Percentiles rank a stretch among this genome's conserved stretches.
phyloP scores from a whole-genome alignment of 2,329 filamentous ascomycete species.

The Cyphellophora attinorum region DNA sequence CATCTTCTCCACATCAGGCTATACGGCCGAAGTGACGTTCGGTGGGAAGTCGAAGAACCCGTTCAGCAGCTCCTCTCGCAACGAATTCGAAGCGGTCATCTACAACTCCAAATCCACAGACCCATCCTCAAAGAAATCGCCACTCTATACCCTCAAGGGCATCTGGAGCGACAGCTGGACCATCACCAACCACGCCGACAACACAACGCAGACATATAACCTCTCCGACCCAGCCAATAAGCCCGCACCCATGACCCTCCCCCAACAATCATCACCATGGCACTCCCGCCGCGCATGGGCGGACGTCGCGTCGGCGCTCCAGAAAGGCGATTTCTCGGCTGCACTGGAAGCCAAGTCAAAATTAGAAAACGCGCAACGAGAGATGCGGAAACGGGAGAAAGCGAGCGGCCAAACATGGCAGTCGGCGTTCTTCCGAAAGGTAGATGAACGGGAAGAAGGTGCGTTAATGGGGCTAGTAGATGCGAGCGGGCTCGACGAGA shows the following conservation, averaged over 20 bases:
- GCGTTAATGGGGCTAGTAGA: slow-evolving; percentile 4
- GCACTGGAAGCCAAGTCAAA: slow-evolving; percentile 72
- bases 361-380: slow-evolving; percentile 83
- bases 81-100: slow-evolving; percentile 12
- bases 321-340: slow-evolving; percentile 70
- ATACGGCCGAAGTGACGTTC: slow-evolving; percentile 15
- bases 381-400: slow-evolving; percentile 63
- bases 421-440: slow-evolving; percentile 61
- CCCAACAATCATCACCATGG: slow-evolving; percentile 74
- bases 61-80: slow-evolving; percentile 9
- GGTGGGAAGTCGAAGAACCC: slow-evolving; percentile 12
- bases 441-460: background rate
- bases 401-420: slow-evolving; percentile 71
- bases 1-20: slow-evolving; percentile 14
- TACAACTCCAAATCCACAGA: slow-evolving; percentile 11
- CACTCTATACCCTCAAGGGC: slow-evolving; percentile 11
- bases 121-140: slow-evolving; percentile 2
- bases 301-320: slow-evolving; percentile 73
- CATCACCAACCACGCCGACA: slow-evolving; percentile 49
- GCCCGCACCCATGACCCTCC: slow-evolving; percentile 49
- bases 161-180: slow-evolving; percentile 53
- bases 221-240: slow-evolving; percentile 10
- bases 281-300: slow-evolving; percentile 84
- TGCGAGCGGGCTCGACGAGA: slow-evolving; percentile 5
- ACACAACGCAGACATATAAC: slow-evolving; percentile 50